Evolutionary conservation across 2,329 filamentous ascomycete genomes (phyloP).

Genomic region (Sporothrix brunneoviolacea): DNA sequence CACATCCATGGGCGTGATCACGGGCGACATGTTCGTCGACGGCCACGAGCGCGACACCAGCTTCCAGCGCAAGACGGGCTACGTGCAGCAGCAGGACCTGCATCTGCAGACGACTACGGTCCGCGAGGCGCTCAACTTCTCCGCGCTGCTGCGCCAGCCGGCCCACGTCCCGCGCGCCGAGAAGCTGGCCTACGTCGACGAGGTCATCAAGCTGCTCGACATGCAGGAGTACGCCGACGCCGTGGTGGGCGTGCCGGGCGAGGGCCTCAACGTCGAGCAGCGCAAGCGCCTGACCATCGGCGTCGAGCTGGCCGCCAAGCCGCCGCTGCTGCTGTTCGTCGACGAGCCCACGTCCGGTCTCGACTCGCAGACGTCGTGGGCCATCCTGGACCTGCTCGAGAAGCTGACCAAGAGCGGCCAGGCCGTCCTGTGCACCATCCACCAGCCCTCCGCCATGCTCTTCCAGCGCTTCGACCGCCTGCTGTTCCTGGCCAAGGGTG

Average conservation of each 20-base stretch:
- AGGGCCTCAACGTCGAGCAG: constrained; percentile 69
- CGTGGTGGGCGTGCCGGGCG: constrained; percentile 81
- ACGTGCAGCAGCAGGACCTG: constrained; percentile 91
- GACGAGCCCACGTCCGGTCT: constrained; percentile 94
- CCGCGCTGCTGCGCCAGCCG: constrained; percentile 78
- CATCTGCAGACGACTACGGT: constrained; percentile 81
- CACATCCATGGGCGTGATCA: constrained; percentile 82
- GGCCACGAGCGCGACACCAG: constrained; percentile 64
- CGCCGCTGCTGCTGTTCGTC: constrained; percentile 80
- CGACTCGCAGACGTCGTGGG: constrained; percentile 89
- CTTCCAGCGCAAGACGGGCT: constrained; percentile 88
- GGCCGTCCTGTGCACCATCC: constrained; percentile 93
- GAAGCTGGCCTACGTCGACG: constrained; percentile 82
- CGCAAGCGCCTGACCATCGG: constrained; percentile 75
- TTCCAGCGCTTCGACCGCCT: constrained; percentile 87
- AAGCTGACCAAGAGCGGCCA: constrained; percentile 85
- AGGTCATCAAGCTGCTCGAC: constrained; percentile 84
- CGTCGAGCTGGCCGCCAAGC: constrained; percentile 78
- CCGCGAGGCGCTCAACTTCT: constrained; percentile 81
- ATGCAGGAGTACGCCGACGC: constrained; percentile 90
- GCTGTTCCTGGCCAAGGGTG: constrained; percentile 71
- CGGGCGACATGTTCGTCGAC: constrained; percentile 69
- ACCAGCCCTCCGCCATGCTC: constrained; percentile 92
- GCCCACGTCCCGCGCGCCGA: constrained; percentile 63
- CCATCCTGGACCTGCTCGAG: constrained; percentile 79